Percentiles rank a stretch among this genome's conserved stretches.
Evolutionary conservation across 1,284 basidiomycete genomes (phyloP).

Genomic region (Leccinum griseonigrum): DNA sequence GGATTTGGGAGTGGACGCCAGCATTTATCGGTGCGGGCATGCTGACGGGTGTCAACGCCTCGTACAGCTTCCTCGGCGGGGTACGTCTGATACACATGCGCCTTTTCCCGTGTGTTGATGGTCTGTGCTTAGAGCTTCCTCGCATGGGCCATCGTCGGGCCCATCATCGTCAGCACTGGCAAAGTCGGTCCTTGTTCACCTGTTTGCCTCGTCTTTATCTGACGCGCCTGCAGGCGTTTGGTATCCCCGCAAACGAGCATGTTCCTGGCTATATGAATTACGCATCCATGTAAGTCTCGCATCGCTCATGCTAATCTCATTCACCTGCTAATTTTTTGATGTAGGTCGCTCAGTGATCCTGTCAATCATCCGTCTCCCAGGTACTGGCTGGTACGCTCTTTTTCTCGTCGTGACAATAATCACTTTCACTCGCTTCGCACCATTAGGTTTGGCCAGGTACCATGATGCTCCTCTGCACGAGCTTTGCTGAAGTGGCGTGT

Average conservation of each 20-base stretch:
- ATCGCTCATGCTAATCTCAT: not conserved
- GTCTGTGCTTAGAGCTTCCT: conserved; percentile 46
- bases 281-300: not conserved
- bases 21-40: conserved; percentile 70
- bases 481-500: conserved; percentile 44
- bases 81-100: conserved; percentile 29
- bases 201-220: not conserved
- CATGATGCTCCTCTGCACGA: conserved; percentile 50
- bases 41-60: conserved; percentile 64
- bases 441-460: conserved; percentile 61
- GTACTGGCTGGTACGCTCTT: conserved; percentile 4
- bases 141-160: conserved; percentile 67
- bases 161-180: conserved; percentile 53
- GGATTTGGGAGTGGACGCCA: conserved; percentile 40
- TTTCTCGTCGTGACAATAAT: not conserved
- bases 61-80: conserved; percentile 52
- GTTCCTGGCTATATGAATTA: conserved; percentile 4
- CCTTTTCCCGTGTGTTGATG: not conserved
- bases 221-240: not conserved
- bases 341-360: not conserved
- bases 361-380: conserved; percentile 1
- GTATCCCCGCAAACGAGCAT: not conserved
- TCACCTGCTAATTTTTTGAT: not conserved
- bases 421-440: not conserved
- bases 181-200: not conserved